Percentiles rank a stretch among this genome's conserved stretches.
These are phyloP conservation scores for Fagopyrum homotropicum DNA, from an alignment of 148 eudicot genomes.

Conservation along the genomic window DNA sequence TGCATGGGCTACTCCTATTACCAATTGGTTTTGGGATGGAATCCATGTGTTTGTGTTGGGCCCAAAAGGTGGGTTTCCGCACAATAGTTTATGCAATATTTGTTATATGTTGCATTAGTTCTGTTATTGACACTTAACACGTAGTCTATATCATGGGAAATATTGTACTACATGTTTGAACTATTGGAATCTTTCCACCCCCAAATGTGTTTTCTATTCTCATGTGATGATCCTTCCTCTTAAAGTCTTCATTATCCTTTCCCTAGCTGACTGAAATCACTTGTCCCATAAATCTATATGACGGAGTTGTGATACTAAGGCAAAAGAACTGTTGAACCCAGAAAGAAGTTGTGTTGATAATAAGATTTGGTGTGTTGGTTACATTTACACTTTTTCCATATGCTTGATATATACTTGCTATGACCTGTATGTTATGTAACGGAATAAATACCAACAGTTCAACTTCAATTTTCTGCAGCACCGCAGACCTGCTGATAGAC, in stretches of 20 bases:
- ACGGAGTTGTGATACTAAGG: background rate
- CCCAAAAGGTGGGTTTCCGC: too few relatives aligned
- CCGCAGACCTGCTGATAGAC: conserved; percentile 74
- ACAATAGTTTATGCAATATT: background rate
- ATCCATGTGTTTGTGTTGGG: too few relatives aligned
- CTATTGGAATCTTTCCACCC: background rate
- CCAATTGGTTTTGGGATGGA: too few relatives aligned
- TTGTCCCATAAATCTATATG: background rate
- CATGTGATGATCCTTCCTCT: background rate
- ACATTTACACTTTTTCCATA: background rate
- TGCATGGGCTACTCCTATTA: too few relatives aligned
- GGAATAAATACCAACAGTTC: background rate
- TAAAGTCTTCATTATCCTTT: background rate
- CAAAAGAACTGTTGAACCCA: background rate
- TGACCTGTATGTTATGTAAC: background rate
- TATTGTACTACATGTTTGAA: background rate
- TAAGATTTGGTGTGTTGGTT: background rate
- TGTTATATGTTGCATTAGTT: background rate
- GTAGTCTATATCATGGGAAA: background rate
- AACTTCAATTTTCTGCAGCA: conserved; percentile 50
- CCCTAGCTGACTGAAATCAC: background rate
- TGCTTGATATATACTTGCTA: background rate
- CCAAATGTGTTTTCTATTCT: background rate
- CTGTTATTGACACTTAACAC: background rate
- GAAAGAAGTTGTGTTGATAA: background rate